phyloP scores from a whole-genome alignment of 164 flowering plant species.

The Sextonia rubra region DNA sequence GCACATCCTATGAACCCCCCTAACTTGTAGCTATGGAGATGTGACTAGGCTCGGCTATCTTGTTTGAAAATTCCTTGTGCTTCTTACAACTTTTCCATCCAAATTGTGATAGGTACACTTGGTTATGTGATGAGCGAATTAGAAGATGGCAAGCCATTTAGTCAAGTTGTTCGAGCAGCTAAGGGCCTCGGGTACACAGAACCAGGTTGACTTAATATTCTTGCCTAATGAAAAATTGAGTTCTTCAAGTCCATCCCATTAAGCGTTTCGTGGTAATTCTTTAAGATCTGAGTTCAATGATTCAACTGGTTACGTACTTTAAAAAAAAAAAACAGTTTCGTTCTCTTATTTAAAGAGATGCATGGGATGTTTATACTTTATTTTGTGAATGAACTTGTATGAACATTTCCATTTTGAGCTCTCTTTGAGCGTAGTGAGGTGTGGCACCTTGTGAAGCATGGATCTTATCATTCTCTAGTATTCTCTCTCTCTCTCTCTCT shows the following conservation, averaged over 20 bases:
- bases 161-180: slow-evolving; percentile 77
- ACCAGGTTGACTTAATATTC: slow-evolving; percentile 53
- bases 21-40: background rate
- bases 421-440: background rate
- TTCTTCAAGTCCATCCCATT: background rate
- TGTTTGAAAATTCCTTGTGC: background rate
- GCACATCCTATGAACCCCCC: background rate
- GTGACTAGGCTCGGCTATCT: background rate
- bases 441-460: too few relatives aligned
- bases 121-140: slow-evolving; percentile 96
- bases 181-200: slow-evolving; percentile 83
- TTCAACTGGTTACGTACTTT: background rate
- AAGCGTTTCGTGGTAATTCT: background rate
- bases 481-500: too few relatives aligned
- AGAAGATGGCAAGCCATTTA: slow-evolving; percentile 80
- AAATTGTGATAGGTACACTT: slow-evolving; percentile 56
- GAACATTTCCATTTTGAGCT: background rate
- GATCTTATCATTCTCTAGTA: too few relatives aligned
- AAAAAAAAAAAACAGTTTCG: background rate
- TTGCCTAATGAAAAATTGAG: background rate
- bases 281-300: background rate
- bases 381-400: background rate
- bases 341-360: background rate
- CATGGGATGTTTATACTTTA: background rate
- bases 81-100: background rate